Percentiles rank a stretch among this genome's conserved stretches.
Conservation (phyloP, 371 early-diverging fungal genomes). For the Apophysomyces elegans region DNA sequence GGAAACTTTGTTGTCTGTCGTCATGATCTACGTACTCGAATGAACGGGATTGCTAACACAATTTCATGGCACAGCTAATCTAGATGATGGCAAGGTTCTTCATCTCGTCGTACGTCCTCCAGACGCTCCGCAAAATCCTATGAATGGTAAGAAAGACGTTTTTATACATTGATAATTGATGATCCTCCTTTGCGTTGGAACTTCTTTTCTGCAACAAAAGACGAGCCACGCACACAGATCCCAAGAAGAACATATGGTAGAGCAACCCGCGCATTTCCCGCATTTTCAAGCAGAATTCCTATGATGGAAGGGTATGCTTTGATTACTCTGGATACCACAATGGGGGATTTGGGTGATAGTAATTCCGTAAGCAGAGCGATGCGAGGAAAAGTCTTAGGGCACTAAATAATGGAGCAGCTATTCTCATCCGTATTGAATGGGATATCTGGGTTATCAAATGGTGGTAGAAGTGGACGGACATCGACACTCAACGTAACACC, state of each 20-base stretch:
- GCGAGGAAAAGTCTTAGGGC: not conserved
- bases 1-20: not conserved
- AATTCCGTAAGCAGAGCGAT: slow-evolving; percentile 33
- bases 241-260: slow-evolving; percentile 20
- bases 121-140: slow-evolving; percentile 56
- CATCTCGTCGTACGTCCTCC: slow-evolving; percentile 64
- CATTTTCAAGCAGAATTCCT: slow-evolving; percentile 32
- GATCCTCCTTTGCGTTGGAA: not conserved
- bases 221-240: slow-evolving; percentile 29
- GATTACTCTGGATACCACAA: slow-evolving; percentile 43
- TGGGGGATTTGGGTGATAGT: slow-evolving; percentile 36
- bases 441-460: slow-evolving; percentile 15
- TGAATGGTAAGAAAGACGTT: slow-evolving; percentile 47
- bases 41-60: not conserved
- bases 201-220: slow-evolving; percentile 14
- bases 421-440: slow-evolving; percentile 35
- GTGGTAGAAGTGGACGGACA: not conserved
- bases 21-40: not conserved
- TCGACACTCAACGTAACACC: not conserved
- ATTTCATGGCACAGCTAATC: slow-evolving; percentile 35
- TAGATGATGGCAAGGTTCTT: slow-evolving; percentile 63
- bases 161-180: not conserved
- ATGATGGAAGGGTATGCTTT: slow-evolving; percentile 56
- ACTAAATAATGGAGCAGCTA: slow-evolving; percentile 14
- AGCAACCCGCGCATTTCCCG: slow-evolving; percentile 27